These are phyloP conservation scores for Lecanicillium sp. DNA, from an alignment of 2,329 filamentous ascomycete genomes.

Conservation along the genomic window DNA sequence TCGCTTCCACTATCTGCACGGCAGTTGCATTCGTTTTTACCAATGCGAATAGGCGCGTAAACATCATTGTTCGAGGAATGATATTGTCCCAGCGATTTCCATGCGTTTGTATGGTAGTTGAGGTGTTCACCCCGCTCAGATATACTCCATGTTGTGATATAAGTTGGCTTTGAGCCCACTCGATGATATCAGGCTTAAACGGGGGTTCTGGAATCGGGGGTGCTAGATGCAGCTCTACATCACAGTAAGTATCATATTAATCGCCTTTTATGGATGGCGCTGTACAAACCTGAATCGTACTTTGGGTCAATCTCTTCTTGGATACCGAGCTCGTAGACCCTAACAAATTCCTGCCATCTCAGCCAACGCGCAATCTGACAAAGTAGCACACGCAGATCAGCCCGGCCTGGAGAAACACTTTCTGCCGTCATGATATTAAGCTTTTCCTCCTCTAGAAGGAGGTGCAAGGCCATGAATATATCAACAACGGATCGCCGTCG, in stretches of 20 bases:
- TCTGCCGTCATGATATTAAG: conserved; percentile 53
- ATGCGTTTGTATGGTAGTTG: conserved; percentile 29
- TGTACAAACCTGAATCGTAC: conserved; percentile 30
- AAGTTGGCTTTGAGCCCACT: conserved; percentile 45
- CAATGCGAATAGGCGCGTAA: conserved; percentile 58
- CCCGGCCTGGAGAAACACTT: conserved; percentile 32
- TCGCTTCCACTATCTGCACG: conserved; percentile 61
- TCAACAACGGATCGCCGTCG: conserved; percentile 56
- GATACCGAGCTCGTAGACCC: conserved; percentile 43
- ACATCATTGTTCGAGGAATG: conserved; percentile 60
- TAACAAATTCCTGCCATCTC: conserved; percentile 50
- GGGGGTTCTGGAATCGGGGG: conserved; percentile 25
- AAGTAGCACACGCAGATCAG: conserved; percentile 61
- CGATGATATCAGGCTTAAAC: conserved; percentile 33
- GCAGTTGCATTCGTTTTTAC: conserved; percentile 43
- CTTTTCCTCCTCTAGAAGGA: conserved; percentile 85
- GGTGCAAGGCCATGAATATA: conserved; percentile 68
- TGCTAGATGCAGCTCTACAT: conserved; percentile 22
- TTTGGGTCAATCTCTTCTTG: conserved; percentile 35
- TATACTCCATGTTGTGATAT: conserved; percentile 29
- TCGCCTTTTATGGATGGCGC: no score
- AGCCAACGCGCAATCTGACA: conserved; percentile 80
- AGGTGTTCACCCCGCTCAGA: conserved; percentile 36
- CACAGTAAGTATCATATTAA: conserved; percentile 4
- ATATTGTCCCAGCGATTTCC: conserved; percentile 36